phyloP scores from a whole-genome alignment of 2,329 filamentous ascomycete genomes.

The Nakataea oryzae region DNA sequence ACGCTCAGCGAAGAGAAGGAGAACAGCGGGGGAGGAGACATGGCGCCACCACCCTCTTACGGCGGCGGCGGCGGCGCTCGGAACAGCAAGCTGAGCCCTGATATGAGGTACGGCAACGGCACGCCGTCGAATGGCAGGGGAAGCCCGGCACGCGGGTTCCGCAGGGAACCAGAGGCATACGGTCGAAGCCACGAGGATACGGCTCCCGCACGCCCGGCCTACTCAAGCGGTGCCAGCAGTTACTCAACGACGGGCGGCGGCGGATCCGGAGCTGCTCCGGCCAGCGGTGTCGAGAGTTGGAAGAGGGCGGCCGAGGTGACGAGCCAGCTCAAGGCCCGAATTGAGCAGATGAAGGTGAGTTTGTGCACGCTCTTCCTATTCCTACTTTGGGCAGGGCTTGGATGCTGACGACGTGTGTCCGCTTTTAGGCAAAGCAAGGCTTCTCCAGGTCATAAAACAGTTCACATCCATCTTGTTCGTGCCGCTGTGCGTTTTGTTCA shows the following conservation, averaged over 20 bases:
- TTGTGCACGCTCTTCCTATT: not conserved
- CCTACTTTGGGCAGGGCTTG: not conserved
- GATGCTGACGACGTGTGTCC: not conserved
- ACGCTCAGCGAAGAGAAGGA: slow-evolving; percentile 68
- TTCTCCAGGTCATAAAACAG: not conserved
- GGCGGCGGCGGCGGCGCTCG: slow-evolving; percentile 7
- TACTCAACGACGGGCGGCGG: slow-evolving; percentile 7
- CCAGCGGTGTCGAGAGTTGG: slow-evolving; percentile 78
- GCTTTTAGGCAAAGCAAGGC: not conserved
- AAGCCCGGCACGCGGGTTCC: slow-evolving; percentile 47
- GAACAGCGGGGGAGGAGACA: slow-evolving; percentile 34
- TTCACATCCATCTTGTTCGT: not conserved
- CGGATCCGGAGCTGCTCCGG: slow-evolving; percentile 12
- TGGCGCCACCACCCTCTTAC: slow-evolving; percentile 18
- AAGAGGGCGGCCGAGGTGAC: slow-evolving; percentile 95
- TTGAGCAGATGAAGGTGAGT: slow-evolving; percentile 91
- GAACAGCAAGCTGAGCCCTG: slow-evolving; percentile 44
- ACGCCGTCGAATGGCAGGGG: slow-evolving; percentile 43
- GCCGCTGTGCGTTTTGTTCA: not conserved
- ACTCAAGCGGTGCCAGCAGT: slow-evolving; percentile 6
- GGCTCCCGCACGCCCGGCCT: slow-evolving; percentile 13
- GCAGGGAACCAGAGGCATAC: slow-evolving; percentile 19
- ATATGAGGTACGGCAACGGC: slow-evolving; percentile 39
- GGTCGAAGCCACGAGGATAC: slow-evolving; percentile 14
- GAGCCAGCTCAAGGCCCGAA: slow-evolving; percentile 90